A percentile compares a stretch with the other conserved stretches of the same genome.
These are phyloP conservation scores for Canavalia gladiata DNA, from an alignment of 306 rosid species.

Conservation along the genomic window DNA sequence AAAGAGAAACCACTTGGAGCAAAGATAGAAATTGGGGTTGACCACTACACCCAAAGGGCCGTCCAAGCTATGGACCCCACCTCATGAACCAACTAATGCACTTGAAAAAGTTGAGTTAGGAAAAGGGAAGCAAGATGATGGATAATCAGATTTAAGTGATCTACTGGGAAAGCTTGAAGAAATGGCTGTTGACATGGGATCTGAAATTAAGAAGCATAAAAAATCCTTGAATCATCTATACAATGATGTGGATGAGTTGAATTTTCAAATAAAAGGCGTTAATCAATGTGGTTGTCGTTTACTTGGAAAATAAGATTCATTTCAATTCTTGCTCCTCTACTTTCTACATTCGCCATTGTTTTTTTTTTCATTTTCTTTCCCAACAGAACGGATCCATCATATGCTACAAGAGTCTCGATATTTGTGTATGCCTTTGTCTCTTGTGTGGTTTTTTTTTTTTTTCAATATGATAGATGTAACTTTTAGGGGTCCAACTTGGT, in stretches of 20 bases:
- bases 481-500: too few species aligned
- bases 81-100: conserved; percentile 65
- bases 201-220: conserved; percentile 83
- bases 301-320: conserved; percentile 70
- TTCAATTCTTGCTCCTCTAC: conserved; percentile 12
- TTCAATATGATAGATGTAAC: too few species aligned
- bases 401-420: not conserved
- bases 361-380: not conserved
- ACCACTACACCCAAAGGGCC: conserved; percentile 61
- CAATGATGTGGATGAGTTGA: conserved; percentile 77
- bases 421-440: too few species aligned
- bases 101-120: conserved; percentile 92
- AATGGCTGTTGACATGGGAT: conserved; percentile 97
- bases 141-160: conserved; percentile 78
- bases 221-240: conserved; percentile 59
- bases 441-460: too few species aligned
- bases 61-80: conserved; percentile 61
- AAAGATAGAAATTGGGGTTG: conserved; percentile 89
- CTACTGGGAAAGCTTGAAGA: conserved; percentile 86
- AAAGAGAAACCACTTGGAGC: conserved; percentile 74
- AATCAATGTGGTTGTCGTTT: conserved; percentile 78
- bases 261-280: conserved; percentile 70
- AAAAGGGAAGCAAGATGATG: conserved; percentile 90
- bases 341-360: not conserved
- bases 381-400: conserved; percentile 22